Conservation (phyloP, 371 early-diverging fungal species). For the Haplosporangium sp. region DNA sequence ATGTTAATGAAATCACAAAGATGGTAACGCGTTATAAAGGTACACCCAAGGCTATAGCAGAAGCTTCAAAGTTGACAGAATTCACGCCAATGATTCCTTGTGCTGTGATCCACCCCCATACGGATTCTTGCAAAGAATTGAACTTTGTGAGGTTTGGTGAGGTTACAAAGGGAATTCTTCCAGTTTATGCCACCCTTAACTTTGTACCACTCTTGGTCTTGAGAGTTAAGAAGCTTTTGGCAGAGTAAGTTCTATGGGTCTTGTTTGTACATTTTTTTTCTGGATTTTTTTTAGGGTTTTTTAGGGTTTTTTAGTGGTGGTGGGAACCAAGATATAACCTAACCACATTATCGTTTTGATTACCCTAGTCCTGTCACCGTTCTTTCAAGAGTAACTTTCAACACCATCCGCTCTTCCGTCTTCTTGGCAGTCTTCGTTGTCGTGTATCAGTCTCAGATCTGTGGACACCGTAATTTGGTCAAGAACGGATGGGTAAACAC, state of each 20-base stretch:
- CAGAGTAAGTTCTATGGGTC: slow-evolving; percentile 44
- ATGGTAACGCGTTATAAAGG: slow-evolving; percentile 59
- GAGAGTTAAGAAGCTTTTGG: slow-evolving; percentile 65
- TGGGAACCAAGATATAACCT: too few relatives aligned
- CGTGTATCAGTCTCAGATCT: slow-evolving; percentile 73
- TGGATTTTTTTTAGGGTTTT: not conserved
- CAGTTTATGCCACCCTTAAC: slow-evolving; percentile 80
- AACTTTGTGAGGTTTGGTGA: slow-evolving; percentile 66
- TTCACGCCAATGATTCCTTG: slow-evolving; percentile 57
- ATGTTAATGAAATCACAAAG: slow-evolving; percentile 59
- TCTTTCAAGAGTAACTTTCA: slow-evolving; percentile 62
- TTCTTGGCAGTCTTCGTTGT: slow-evolving; percentile 75
- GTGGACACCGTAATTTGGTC: slow-evolving; percentile 72
- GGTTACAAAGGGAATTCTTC: slow-evolving; percentile 72
- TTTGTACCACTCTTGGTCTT: slow-evolving; percentile 77
- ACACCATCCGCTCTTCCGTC: slow-evolving; percentile 71
- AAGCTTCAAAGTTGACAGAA: slow-evolving; percentile 49
- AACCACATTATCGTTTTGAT: too few relatives aligned
- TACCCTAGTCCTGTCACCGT: slow-evolving; percentile 58
- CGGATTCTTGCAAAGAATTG: slow-evolving; percentile 65
- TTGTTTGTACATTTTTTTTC: not conserved
- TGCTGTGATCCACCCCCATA: slow-evolving; percentile 72
- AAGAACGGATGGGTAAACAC: slow-evolving; percentile 48
- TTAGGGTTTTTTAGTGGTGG: too few relatives aligned
- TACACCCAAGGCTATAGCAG: slow-evolving; percentile 62